phyloP scores from a whole-genome alignment of 2,329 filamentous ascomycete species.

The Mollisia scopiformis region DNA sequence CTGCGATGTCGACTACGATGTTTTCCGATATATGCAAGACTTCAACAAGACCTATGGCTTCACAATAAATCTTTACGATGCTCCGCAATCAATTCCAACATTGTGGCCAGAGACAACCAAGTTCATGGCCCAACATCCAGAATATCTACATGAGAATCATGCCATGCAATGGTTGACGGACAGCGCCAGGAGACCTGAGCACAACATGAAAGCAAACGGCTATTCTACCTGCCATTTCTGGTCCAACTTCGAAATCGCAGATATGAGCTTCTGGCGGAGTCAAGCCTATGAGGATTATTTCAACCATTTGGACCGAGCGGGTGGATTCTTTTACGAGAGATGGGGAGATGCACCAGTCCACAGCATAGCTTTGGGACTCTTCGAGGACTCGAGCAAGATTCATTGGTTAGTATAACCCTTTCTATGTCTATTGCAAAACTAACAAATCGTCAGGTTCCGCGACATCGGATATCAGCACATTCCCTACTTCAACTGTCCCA shows the following conservation, averaged over 20 bases:
- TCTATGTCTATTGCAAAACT: neutral
- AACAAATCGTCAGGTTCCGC: constrained; percentile 75
- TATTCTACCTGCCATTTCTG: constrained; percentile 99
- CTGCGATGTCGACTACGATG: constrained; percentile 97
- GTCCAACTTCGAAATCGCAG: constrained; percentile 97
- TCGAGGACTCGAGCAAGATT: constrained; percentile 87
- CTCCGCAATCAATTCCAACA: constrained; percentile 80
- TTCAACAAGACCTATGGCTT: constrained; percentile 99
- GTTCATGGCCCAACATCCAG: constrained; percentile 83
- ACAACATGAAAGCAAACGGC: constrained; percentile 81
- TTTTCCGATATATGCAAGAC: constrained; percentile 97
- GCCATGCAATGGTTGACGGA: constrained; percentile 89
- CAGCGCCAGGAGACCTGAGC: constrained; percentile 72
- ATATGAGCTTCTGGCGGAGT: constrained; percentile 91
- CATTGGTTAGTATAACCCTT: constrained; percentile 70
- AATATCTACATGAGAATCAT: constrained; percentile 81
- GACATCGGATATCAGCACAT: constrained; percentile 99
- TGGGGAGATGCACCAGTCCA: constrained; percentile 99
- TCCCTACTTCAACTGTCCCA: constrained; percentile 98
- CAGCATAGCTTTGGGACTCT: constrained; percentile 87
- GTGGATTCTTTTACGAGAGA: constrained; percentile 97
- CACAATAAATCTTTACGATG: constrained; percentile 96
- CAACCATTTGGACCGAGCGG: constrained; percentile 88
- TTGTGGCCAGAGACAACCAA: constrained; percentile 96
- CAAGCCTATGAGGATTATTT: constrained; percentile 95